Evolutionary conservation across 371 early-diverging fungal species (phyloP).

Genomic region (Rhizopus delemar): DNA sequence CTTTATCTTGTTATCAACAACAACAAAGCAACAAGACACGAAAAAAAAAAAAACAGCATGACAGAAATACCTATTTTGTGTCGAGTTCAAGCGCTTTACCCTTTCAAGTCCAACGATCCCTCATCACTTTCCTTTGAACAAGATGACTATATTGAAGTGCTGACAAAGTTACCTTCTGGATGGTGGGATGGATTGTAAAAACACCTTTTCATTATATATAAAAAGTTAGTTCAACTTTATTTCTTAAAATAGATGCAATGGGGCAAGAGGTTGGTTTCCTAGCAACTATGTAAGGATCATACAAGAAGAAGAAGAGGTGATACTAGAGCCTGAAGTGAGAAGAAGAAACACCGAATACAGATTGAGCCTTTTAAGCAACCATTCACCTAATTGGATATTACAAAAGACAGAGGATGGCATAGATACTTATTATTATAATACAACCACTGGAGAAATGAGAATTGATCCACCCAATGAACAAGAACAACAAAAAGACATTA

Average conservation of each 20-base stretch:
- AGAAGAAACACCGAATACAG: slow-evolving; percentile 18
- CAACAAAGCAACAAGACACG: background rate
- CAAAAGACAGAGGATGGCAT: slow-evolving; percentile 54
- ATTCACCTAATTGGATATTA: slow-evolving; percentile 39
- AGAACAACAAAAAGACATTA: background rate
- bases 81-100: slow-evolving; percentile 65
- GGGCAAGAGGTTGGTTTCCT: slow-evolving; percentile 79
- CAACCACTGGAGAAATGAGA: slow-evolving; percentile 46
- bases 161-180: slow-evolving; percentile 75
- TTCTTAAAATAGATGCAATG: slow-evolving; percentile 26
- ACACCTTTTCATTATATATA: background rate
- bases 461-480: background rate
- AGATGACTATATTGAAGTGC: slow-evolving; percentile 79
- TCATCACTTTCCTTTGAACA: slow-evolving; percentile 69
- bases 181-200: slow-evolving; percentile 83
- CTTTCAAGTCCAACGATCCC: slow-evolving; percentile 67
- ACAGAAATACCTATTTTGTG: slow-evolving; percentile 25
- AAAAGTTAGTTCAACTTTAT: background rate
- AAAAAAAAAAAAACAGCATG: slow-evolving; percentile 14
- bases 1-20: background rate
- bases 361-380: slow-evolving; percentile 17
- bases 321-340: background rate
- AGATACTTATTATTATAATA: slow-evolving; percentile 48
- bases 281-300: slow-evolving; percentile 70
- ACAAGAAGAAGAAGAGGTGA: slow-evolving; percentile 6